Percentiles rank a stretch among this genome's conserved stretches.
These are phyloP conservation scores for Pistacia vera DNA, from an alignment of 345 rosid genomes.

Conservation along the genomic window DNA sequence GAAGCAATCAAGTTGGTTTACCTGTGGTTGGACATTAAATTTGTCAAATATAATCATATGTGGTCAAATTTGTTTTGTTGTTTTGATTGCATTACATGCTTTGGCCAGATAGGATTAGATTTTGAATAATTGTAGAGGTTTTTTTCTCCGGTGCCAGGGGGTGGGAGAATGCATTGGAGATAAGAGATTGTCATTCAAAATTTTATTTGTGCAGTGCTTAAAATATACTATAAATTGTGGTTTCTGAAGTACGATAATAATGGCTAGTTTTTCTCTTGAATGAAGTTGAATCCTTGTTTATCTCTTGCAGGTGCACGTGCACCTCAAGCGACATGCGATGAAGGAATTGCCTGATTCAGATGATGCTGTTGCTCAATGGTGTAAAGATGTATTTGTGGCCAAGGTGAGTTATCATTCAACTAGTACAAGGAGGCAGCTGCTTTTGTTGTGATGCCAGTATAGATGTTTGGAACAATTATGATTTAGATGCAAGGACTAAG, in stretches of 20 bases:
- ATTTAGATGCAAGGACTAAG: neutral
- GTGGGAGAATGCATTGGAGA: neutral
- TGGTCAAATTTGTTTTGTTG: neutral
- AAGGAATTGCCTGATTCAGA: conserved; percentile 86
- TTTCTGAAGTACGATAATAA: neutral
- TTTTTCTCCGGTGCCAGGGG: neutral
- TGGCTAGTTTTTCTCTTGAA: neutral
- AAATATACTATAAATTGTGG: neutral
- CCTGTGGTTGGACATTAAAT: neutral
- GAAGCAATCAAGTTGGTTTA: neutral
- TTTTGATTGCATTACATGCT: too few relatives aligned
- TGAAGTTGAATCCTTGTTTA: conserved; percentile 14
- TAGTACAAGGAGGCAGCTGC: neutral
- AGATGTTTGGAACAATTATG: neutral
- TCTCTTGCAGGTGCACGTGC: conserved; percentile 75
- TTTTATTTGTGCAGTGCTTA: neutral
- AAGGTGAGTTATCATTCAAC: conserved; percentile 53
- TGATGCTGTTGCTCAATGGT: conserved; percentile 92
- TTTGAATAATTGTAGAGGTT: neutral
- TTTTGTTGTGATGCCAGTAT: neutral
- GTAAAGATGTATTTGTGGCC: conserved; percentile 79
- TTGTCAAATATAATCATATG: neutral
- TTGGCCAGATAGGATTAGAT: too few relatives aligned
- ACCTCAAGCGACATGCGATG: conserved; percentile 73
- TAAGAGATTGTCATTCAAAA: neutral